Evolutionary conservation across 1,284 basidiomycete genomes (phyloP).

Genomic region (Ustilago nuda): DNA sequence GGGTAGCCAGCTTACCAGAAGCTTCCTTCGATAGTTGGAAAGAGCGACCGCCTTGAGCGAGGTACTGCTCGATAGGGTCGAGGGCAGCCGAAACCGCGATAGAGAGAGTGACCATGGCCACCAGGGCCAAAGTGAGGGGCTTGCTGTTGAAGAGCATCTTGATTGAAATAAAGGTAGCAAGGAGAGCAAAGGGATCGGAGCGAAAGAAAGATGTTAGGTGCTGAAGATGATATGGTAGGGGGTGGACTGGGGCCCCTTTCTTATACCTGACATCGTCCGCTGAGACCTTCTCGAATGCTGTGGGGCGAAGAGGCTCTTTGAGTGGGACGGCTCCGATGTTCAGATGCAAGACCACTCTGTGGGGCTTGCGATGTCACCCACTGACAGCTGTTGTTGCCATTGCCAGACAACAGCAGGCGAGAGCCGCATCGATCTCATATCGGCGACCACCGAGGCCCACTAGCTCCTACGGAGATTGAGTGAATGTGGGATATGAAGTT

Average conservation of each 20-base stretch:
- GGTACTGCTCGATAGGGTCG: conserved; percentile 29
- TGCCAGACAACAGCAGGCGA: background rate
- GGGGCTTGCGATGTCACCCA: background rate
- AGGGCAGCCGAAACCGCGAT: conserved; percentile 22
- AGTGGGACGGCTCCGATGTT: background rate
- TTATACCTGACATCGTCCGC: background rate
- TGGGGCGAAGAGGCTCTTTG: background rate
- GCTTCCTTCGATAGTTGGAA: conserved; percentile 14
- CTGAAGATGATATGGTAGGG: background rate
- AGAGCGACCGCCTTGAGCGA: conserved; percentile 13
- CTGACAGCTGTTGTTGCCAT: background rate
- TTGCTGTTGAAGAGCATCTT: conserved; percentile 23
- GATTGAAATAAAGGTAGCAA: background rate
- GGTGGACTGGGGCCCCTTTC: background rate
- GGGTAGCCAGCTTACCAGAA: conserved; percentile 30
- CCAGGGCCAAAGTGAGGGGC: conserved; percentile 20
- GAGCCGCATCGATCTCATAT: background rate
- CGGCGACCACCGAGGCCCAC: background rate
- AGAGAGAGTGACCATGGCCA: conserved; percentile 37
- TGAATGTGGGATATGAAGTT: background rate
- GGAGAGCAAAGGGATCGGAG: background rate
- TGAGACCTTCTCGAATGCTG: background rate
- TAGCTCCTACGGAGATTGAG: background rate
- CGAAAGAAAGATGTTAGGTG: background rate
- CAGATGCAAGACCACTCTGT: background rate